Evolutionary conservation across 2,329 filamentous ascomycete species (phyloP).

Genomic region (Aspergillus tamarii): DNA sequence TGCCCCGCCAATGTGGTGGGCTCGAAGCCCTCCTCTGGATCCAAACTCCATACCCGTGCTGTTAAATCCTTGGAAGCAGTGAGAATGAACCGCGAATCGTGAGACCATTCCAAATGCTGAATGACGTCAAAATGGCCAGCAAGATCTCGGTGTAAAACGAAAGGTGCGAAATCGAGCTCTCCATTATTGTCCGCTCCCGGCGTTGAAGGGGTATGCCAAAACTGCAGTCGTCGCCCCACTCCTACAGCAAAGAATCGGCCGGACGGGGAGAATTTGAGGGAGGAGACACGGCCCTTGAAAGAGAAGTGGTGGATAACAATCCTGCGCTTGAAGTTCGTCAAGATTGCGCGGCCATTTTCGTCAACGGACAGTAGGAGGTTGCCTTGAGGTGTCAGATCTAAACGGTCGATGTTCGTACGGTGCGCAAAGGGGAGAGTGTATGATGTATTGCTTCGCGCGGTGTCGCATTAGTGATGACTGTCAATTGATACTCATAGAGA

Average conservation of each 20-base stretch:
- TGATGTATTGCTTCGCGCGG: slow-evolving; percentile 41
- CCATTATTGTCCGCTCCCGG: slow-evolving; percentile 78
- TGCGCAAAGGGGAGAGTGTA: slow-evolving; percentile 74
- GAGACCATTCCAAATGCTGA: slow-evolving; percentile 89
- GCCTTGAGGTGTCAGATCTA: slow-evolving; percentile 86
- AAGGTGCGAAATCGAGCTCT: slow-evolving; percentile 92
- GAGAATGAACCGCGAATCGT: slow-evolving; percentile 92
- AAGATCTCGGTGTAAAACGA: slow-evolving; percentile 83
- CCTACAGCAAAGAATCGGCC: slow-evolving; percentile 89
- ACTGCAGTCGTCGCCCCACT: slow-evolving; percentile 83
- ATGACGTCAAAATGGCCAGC: slow-evolving; percentile 88
- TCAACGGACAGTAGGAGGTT: slow-evolving; percentile 93
- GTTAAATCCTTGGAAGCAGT: slow-evolving; percentile 91
- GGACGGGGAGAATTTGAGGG: slow-evolving; percentile 87
- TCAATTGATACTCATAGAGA: background rate
- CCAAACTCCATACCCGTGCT: slow-evolving; percentile 90
- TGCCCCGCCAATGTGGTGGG: slow-evolving; percentile 91
- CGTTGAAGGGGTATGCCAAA: slow-evolving; percentile 93
- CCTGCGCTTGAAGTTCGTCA: slow-evolving; percentile 85
- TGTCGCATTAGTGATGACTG: slow-evolving; percentile 8
- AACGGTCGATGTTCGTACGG: slow-evolving; percentile 85
- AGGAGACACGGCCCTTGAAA: slow-evolving; percentile 81
- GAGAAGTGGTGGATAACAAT: slow-evolving; percentile 93
- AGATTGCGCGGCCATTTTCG: slow-evolving; percentile 88
- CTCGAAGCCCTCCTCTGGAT: slow-evolving; percentile 82